Percentiles rank a stretch among this genome's conserved stretches.
Conservation (phyloP, 208 protist genomes). For the Leishmania braziliensis region DNA sequence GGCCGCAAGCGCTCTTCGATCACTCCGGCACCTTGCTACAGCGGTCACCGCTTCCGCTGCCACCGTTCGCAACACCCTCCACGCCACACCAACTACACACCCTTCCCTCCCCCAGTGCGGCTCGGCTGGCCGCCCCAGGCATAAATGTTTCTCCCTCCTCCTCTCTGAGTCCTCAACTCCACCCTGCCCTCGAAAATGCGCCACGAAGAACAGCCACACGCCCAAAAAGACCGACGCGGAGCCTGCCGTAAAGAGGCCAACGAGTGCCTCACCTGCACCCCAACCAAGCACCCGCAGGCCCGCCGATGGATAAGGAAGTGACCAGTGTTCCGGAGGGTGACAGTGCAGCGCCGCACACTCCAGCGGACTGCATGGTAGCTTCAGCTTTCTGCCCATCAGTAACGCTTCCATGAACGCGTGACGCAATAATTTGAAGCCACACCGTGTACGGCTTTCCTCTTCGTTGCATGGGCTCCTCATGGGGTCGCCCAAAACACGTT, state of each 20-base stretch:
- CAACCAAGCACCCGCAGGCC: background rate
- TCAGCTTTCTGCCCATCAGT: background rate
- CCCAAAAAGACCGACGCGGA: background rate
- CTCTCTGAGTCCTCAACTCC: background rate
- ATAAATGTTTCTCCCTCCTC: background rate
- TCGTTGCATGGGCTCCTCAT: background rate
- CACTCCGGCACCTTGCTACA: no score
- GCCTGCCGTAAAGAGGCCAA: background rate
- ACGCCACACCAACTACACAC: no score
- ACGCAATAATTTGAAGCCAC: background rate
- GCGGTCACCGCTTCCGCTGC: no score
- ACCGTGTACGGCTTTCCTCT: background rate
- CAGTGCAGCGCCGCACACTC: background rate
- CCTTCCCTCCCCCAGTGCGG: no score
- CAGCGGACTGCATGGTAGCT: background rate
- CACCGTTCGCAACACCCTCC: background rate
- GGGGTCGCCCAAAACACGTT: background rate
- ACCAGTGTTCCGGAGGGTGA: background rate
- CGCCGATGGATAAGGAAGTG: background rate
- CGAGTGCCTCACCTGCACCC: background rate
- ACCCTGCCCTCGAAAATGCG: background rate
- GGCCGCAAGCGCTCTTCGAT: background rate
- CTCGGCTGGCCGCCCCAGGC: no score
- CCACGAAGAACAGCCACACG: background rate
- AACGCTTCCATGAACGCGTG: background rate